A percentile compares a stretch with the other conserved stretches of the same genome.
These are phyloP conservation scores for Blastobotrys buckinghamii DNA, from an alignment of 1,139 yeast genomes.

Conservation along the genomic window DNA sequence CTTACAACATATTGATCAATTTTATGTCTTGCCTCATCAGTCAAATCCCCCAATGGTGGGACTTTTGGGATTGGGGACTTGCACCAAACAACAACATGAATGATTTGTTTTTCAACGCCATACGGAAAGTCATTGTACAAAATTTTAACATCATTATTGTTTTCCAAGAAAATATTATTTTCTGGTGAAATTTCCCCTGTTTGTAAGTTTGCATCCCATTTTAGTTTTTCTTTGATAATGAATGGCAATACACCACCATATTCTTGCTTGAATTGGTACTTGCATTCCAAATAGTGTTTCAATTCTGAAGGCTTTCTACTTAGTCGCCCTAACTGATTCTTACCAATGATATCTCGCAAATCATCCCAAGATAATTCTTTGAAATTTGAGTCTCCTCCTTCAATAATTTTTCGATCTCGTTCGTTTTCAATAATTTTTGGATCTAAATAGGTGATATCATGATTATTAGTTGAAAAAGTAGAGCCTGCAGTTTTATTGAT, in stretches of 20 bases:
- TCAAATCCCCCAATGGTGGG: slow-evolving; percentile 26
- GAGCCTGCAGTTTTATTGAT: background rate
- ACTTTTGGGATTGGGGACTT: slow-evolving; percentile 31
- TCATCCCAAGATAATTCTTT: slow-evolving; percentile 27
- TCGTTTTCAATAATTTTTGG: slow-evolving; percentile 12
- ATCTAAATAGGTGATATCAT: background rate
- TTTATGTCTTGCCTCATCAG: slow-evolving; percentile 21
- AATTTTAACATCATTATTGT: slow-evolving; percentile 31
- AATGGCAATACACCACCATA: slow-evolving; percentile 33
- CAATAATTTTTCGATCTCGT: slow-evolving; percentile 21
- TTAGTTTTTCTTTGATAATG: slow-evolving; percentile 28
- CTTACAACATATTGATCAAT: slow-evolving; percentile 29
- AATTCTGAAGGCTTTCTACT: slow-evolving; percentile 33
- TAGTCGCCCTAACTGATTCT: slow-evolving; percentile 28
- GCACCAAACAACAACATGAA: slow-evolving; percentile 40
- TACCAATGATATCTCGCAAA: slow-evolving; percentile 25
- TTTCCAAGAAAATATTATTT: slow-evolving; percentile 22
- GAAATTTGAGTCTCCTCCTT: slow-evolving; percentile 22
- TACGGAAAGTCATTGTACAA: slow-evolving; percentile 39
- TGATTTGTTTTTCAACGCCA: slow-evolving; percentile 33
- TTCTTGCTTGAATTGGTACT: slow-evolving; percentile 21
- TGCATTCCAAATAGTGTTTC: slow-evolving; percentile 30
- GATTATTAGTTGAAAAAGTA: background rate
- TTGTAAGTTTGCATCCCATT: slow-evolving; percentile 22
- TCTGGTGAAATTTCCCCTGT: slow-evolving; percentile 16